phyloP scores from a whole-genome alignment of 306 rosid genomes.

The Ziziphus jujuba region DNA sequence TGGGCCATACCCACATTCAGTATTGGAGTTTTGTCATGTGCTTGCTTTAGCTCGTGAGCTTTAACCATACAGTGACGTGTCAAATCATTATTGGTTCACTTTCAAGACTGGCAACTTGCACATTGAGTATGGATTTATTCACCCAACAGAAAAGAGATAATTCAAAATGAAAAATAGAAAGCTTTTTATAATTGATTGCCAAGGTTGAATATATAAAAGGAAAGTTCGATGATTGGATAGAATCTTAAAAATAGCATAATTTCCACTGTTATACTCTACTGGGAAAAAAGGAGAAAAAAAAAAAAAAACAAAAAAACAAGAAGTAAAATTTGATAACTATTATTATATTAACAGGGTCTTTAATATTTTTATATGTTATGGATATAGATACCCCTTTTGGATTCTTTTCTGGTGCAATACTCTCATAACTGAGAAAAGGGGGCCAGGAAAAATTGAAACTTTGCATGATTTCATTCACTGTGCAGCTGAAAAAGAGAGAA shows the following conservation, averaged over 20 bases:
- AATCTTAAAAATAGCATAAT: not conserved
- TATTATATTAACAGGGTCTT: too few relatives aligned
- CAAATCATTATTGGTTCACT: not conserved
- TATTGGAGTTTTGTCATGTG: slow-evolving; percentile 15
- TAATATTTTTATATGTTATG: not conserved
- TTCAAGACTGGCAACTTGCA: slow-evolving; percentile 8
- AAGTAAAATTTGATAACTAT: too few relatives aligned
- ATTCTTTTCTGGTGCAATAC: slow-evolving; percentile 1
- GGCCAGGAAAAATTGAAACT: slow-evolving; percentile 11
- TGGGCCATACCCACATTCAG: not conserved
- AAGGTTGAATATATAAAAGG: not conserved
- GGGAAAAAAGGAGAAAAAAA: not conserved
- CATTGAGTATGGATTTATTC: too few relatives aligned
- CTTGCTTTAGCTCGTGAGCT: slow-evolving; percentile 5
- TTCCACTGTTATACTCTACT: too few relatives aligned
- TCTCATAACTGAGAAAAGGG: slow-evolving; percentile 13
- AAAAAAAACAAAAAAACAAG: too few relatives aligned
- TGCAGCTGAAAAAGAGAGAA: slow-evolving; percentile 1
- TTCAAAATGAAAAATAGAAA: not conserved
- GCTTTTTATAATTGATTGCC: not conserved
- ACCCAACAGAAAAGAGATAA: not conserved
- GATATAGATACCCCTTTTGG: not conserved
- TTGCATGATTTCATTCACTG: slow-evolving; percentile 12
- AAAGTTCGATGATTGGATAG: slow-evolving; percentile 3
- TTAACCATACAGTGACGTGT: slow-evolving; percentile 2